Conservation (phyloP, 139 green algal genomes). For the Chlamydomonas asymmetrica region DNA sequence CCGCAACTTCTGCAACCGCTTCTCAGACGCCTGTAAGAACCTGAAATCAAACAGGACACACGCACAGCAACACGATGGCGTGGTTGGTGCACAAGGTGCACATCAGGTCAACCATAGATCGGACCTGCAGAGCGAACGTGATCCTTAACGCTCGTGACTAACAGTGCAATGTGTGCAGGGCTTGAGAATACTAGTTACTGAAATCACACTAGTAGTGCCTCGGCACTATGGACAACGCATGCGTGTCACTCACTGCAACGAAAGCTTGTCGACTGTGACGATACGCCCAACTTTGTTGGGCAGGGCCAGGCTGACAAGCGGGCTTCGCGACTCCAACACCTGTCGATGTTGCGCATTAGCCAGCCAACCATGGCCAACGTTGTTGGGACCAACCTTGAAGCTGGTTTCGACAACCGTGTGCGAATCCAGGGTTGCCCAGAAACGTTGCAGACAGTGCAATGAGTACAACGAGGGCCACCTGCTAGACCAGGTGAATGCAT, state of each 20-base stretch:
- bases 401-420: background rate
- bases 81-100: background rate
- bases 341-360: conserved; percentile 33
- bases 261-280: conserved; percentile 44
- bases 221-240: background rate
- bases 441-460: background rate
- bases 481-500: background rate
- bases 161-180: too few species aligned
- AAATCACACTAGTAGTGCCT: background rate
- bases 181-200: background rate
- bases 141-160: background rate
- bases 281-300: conserved; percentile 64
- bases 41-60: conserved; percentile 31
- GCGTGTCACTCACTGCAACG: conserved; percentile 50
- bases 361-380: background rate
- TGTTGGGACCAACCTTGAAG: background rate
- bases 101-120: background rate
- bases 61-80: background rate
- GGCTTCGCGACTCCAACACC: conserved; percentile 60
- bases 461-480: background rate
- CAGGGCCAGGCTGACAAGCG: conserved; percentile 63
- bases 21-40: conserved; percentile 58
- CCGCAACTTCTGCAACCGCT: conserved; percentile 56
- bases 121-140: background rate
- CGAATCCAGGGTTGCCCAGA: too few species aligned